Evolutionary conservation across 352 stramenopile genomes (phyloP).

Genomic region (Phytophthora citrophthora): DNA sequence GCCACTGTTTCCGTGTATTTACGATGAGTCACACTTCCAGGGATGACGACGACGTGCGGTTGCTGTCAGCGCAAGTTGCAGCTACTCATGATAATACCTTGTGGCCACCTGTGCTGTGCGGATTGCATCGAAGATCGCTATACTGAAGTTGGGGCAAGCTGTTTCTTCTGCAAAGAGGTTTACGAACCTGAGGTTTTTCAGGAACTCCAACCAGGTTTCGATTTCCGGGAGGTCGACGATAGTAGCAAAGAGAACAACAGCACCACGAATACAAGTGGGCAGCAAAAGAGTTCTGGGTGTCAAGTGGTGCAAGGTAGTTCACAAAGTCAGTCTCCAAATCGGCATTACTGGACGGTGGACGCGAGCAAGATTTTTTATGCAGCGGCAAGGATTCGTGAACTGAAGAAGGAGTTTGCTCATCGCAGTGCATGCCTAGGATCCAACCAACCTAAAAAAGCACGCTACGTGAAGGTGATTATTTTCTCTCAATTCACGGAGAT

Average conservation of each 20-base stretch:
- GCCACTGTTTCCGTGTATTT: conserved; percentile 45
- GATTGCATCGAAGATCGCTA: conserved; percentile 86
- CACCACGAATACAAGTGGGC: neutral
- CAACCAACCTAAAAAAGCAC: conserved; percentile 7
- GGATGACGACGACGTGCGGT: conserved; percentile 57
- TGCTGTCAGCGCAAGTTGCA: conserved; percentile 76
- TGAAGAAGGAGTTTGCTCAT: conserved; percentile 44
- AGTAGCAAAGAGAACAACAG: neutral
- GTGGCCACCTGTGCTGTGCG: conserved; percentile 88
- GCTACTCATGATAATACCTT: conserved; percentile 89
- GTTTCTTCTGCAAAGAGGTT: conserved; percentile 41
- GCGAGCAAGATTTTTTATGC: conserved; percentile 72
- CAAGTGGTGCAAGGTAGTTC: neutral
- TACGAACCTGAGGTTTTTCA: conserved; percentile 91
- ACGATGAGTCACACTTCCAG: conserved; percentile 33
- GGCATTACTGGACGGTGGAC: conserved; percentile 37
- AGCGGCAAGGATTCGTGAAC: conserved; percentile 49
- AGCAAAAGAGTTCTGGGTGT: neutral
- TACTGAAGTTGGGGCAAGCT: conserved; percentile 43
- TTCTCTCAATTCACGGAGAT: conserved; percentile 78
- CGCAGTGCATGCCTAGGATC: neutral
- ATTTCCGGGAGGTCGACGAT: conserved; percentile 46
- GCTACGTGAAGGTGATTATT: conserved; percentile 68
- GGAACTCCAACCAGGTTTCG: conserved; percentile 75
- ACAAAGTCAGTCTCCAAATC: conserved; percentile 4